Evolutionary conservation across 2,329 filamentous ascomycete genomes (phyloP), one percentile per base, ranked within the genome.

Genomic region (Anthostomella pinea): DNA sequence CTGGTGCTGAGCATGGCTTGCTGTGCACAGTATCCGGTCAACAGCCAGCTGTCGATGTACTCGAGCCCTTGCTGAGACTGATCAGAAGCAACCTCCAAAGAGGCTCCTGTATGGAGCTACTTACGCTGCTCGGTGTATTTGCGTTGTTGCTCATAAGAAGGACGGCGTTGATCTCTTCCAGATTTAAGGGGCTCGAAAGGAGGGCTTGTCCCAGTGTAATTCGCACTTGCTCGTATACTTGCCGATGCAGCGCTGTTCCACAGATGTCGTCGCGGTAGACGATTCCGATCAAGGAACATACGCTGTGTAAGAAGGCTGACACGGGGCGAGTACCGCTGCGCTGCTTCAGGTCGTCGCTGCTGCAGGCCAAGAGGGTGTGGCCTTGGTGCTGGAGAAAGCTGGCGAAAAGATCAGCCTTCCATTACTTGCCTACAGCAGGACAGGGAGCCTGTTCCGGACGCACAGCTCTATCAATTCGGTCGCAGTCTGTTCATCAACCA

Each of bases 1-100:
- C 58, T 63, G 24, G 67, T 66, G 32, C 63, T 65, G 8, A 68
- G 44, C 63, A 68, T 68, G 2, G 64, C 63, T 36, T 68, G 65
- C 34, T 68, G 62, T 0, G 59, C 63, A 24, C 65, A 68, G 30
- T 66, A 65, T 1, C 65, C 64, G 3, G 60, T 66, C 26, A 68
- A 43, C 8, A 68, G 46, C 65, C 64, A 68, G 31, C 65, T 68
- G 29, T 68, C 65, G 15, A 68, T 57, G 28, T 68, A 68, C 29
- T 68, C 65, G 2, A 51, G 35, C 8, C 57, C 56, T 35, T 54
- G 50, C 56, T 60, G 10, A 22, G 16, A 29, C 15, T 41, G 15
- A 41, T 15, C 22, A 27, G 31, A 9, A 15, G 6, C 10, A 5
- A 10, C 4, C n/a, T 29, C 5, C 9, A 20, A 16, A 6, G 6